A percentile compares a stretch with the other conserved stretches of the same genome.
Conservation (phyloP, 805 yeast genomes). For the Tetrapisispora namnaoensis region DNA sequence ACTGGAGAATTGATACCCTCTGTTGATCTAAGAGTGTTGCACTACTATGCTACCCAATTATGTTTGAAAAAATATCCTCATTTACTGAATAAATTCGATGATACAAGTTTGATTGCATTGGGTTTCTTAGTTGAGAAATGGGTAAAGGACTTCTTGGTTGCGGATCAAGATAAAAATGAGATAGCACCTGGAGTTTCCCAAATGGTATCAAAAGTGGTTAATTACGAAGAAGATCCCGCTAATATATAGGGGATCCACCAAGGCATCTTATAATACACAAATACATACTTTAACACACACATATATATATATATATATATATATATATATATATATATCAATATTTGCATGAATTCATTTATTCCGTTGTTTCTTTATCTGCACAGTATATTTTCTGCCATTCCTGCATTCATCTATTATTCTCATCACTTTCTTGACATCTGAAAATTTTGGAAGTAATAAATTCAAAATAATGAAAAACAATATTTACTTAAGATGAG, state of each 20-base stretch:
- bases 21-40: constrained; percentile 29
- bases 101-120: constrained; percentile 29
- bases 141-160: constrained; percentile 26
- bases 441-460: too few species aligned
- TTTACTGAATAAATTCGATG: constrained; percentile 26
- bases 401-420: too few species aligned
- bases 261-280: too few species aligned
- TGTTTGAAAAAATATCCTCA: constrained; percentile 25
- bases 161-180: constrained; percentile 1
- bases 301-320: too few species aligned
- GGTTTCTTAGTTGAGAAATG: constrained; percentile 32
- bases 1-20: constrained; percentile 22
- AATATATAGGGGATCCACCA: constrained; percentile 12
- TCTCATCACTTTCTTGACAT: too few species aligned
- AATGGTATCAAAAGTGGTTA: constrained; percentile 13
- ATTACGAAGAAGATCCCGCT: constrained; percentile 21
- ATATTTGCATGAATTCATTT: too few species aligned
- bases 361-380: too few species aligned
- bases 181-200: neutral
- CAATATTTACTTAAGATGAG: neutral
- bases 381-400: too few species aligned
- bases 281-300: too few species aligned
- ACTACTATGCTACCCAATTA: constrained; percentile 29
- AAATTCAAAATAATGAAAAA: too few species aligned
- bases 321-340: too few species aligned